These are phyloP conservation scores for Claviceps capensis DNA, from an alignment of 2,329 filamentous ascomycete genomes.

Conservation along the genomic window DNA sequence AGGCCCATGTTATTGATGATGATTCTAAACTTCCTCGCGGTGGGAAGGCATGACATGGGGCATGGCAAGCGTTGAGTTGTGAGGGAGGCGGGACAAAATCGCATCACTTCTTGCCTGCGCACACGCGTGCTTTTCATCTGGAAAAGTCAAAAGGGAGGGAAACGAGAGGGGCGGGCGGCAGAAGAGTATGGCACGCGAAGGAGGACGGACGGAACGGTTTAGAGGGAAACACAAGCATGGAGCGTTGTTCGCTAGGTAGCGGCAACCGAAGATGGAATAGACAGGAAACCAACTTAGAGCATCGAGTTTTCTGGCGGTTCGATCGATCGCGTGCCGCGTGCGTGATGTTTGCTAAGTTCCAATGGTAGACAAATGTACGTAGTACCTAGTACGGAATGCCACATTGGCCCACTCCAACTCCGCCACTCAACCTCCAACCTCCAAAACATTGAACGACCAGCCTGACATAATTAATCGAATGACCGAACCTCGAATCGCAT, in stretches of 20 bases:
- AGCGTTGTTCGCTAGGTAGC: neutral
- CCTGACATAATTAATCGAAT: neutral
- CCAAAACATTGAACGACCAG: neutral
- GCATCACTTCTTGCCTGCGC: neutral
- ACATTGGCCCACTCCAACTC: no score
- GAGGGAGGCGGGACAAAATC: neutral
- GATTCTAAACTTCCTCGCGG: slow-evolving; percentile 6
- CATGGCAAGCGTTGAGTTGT: slow-evolving; percentile 7
- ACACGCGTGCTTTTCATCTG: neutral
- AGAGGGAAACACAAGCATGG: neutral
- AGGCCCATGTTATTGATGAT: slow-evolving; percentile 8
- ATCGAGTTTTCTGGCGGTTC: neutral
- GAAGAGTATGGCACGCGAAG: neutral
- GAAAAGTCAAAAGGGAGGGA: neutral
- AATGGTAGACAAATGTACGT: no score
- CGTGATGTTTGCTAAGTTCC: no score
- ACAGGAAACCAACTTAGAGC: neutral
- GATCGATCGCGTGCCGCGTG: no score
- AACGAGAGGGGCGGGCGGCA: neutral
- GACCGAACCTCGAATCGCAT: neutral
- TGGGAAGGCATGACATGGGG: slow-evolving; percentile 4
- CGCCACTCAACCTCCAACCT: no score
- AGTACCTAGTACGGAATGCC: no score
- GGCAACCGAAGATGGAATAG: neutral
- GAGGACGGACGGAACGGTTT: neutral